Evolutionary conservation across 305 asterid species (phyloP).

Genomic region (Fraxinus sp.): DNA sequence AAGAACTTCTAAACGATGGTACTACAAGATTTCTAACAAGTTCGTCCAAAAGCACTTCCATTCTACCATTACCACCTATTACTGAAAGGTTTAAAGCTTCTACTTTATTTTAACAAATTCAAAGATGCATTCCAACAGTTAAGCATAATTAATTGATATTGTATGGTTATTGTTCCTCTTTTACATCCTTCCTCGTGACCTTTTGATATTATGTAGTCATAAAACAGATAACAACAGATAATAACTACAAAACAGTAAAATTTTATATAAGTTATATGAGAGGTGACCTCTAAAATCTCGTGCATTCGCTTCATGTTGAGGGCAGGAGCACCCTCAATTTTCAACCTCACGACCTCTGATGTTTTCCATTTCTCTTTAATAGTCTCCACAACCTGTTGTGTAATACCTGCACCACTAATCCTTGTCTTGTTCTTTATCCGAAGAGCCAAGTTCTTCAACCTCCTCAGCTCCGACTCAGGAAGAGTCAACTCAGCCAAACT

Average conservation of each 20-base stretch:
- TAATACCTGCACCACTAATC: conserved; percentile 76
- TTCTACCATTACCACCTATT: not conserved
- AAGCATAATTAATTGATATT: not conserved
- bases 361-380: conserved; percentile 80
- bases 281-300: conserved; percentile 76
- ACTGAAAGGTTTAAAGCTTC: conserved; percentile 5
- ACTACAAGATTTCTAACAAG: conserved; percentile 2
- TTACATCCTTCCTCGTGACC: not conserved
- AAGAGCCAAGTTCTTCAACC: conserved; percentile 73
- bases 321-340: conserved; percentile 86
- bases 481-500: conserved; percentile 81
- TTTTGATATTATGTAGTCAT: not conserved
- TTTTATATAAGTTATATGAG: conserved; percentile 4
- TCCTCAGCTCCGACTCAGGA: conserved; percentile 68
- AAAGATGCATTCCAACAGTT: not conserved
- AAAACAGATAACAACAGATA: not conserved
- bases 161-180: not conserved
- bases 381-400: conserved; percentile 67
- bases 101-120: conserved; percentile 15
- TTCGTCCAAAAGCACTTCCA: not conserved
- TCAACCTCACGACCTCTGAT: conserved; percentile 80
- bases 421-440: conserved; percentile 66
- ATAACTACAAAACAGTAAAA: conserved; percentile 8
- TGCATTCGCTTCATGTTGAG: conserved; percentile 93
- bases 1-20: not conserved